A percentile compares a stretch with the other conserved stretches of the same genome.
Evolutionary conservation across 176 grass and related monocot genomes (phyloP).

Genomic region (bread wheat (Triticum aestivum)): IWGSC_CS_RefSeq_v2.1 NC_057811.1:366777459-366777958

Average conservation of each 20-base stretch:
- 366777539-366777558: neutral
- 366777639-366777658: neutral
- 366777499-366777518: neutral
- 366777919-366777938: too few relatives aligned
- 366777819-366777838: too few relatives aligned
- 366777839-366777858: too few relatives aligned
- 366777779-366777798: too few relatives aligned
- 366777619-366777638: neutral
- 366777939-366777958: too few relatives aligned
- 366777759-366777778: too few relatives aligned
- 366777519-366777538: neutral
- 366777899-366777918: too few relatives aligned
- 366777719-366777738: neutral
- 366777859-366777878: too few relatives aligned
- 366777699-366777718: neutral
- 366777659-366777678: neutral
- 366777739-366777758: too few relatives aligned
- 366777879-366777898: too few relatives aligned
- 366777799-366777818: too few relatives aligned
- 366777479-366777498: neutral
- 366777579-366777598: neutral
- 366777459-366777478: neutral
- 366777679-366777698: neutral
- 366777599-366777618: neutral
- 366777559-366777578: neutral